These are phyloP conservation scores for Umbelopsis vinacea DNA, from an alignment of 192 early-diverging fungal species.

Conservation along the genomic window DNA sequence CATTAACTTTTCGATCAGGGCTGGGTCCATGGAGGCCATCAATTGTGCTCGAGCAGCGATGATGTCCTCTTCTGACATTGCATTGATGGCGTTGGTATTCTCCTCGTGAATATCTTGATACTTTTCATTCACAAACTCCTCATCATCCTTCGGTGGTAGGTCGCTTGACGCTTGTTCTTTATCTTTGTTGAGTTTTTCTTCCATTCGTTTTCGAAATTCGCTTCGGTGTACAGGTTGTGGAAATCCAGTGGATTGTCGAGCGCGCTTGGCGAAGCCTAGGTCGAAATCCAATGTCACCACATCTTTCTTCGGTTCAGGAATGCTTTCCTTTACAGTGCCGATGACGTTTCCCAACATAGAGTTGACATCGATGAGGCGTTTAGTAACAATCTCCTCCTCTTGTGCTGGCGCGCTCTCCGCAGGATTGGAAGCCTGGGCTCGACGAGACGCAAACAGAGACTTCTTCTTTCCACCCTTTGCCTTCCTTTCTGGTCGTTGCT, in stretches of 20 bases:
- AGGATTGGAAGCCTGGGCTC: background rate
- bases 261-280: background rate
- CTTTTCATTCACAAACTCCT: constrained; percentile 14
- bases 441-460: constrained; percentile 23
- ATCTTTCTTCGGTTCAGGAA: constrained; percentile 7
- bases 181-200: constrained; percentile 4
- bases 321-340: constrained; percentile 29
- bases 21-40: constrained; percentile 61
- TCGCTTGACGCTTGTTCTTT: constrained; percentile 1
- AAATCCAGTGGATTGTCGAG: constrained; percentile 36
- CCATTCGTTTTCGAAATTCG: constrained; percentile 33
- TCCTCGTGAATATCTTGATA: constrained; percentile 61
- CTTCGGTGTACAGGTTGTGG: constrained; percentile 45
- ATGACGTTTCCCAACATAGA: constrained; percentile 34
- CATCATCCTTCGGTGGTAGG: background rate
- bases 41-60: constrained; percentile 71
- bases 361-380: constrained; percentile 43
- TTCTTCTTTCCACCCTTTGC: background rate
- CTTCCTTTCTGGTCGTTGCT: background rate
- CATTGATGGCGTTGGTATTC: constrained; percentile 49
- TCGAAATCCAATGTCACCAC: constrained; percentile 26
- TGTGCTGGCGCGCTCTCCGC: background rate
- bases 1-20: constrained; percentile 66
- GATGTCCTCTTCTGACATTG: constrained; percentile 78
- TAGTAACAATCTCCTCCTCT: constrained; percentile 26